Evolutionary conservation across 208 protist genomes (phyloP).

Genomic region (Zelonia costaricensis): DNA sequence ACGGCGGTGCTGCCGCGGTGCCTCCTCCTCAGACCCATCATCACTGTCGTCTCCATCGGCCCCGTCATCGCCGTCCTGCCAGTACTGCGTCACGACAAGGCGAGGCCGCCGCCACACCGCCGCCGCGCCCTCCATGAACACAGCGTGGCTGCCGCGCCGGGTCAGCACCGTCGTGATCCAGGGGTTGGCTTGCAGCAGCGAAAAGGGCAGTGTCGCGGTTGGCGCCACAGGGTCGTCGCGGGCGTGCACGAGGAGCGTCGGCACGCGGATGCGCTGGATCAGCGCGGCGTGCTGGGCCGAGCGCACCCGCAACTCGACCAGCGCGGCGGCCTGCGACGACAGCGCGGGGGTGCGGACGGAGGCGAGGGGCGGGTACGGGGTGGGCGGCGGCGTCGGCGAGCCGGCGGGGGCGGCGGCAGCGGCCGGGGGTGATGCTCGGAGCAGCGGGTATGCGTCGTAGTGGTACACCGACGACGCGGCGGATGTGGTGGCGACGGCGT

Average conservation of each 20-base stretch:
- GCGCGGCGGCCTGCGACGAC: slow-evolving; percentile 25
- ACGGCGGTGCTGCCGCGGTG: background rate
- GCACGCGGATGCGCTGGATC: slow-evolving; percentile 35
- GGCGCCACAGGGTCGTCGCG: slow-evolving; percentile 44
- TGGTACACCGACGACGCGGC: background rate
- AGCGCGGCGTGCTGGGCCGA: slow-evolving; percentile 32
- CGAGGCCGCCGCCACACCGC: slow-evolving; percentile 24
- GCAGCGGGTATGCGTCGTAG: background rate
- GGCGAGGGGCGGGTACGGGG: slow-evolving; percentile 10
- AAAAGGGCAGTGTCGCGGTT: slow-evolving; percentile 30
- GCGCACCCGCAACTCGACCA: slow-evolving; percentile 31
- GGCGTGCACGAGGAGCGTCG: slow-evolving; percentile 43
- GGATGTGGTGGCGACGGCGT: background rate
- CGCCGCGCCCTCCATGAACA: slow-evolving; percentile 33
- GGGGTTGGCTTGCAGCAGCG: slow-evolving; percentile 34
- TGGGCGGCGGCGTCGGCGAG: slow-evolving; percentile 10
- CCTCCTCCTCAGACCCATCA: too few relatives aligned
- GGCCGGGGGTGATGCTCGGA: background rate
- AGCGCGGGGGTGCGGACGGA: background rate
- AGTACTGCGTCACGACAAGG: slow-evolving; percentile 11
- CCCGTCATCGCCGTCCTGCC: background rate
- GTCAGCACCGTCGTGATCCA: slow-evolving; percentile 43
- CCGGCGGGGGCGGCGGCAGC: background rate
- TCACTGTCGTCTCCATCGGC: too few relatives aligned
- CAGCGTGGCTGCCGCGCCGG: slow-evolving; percentile 46